Conservation (phyloP, 2,329 filamentous ascomycete species). For the Fusarium sp. region DNA sequence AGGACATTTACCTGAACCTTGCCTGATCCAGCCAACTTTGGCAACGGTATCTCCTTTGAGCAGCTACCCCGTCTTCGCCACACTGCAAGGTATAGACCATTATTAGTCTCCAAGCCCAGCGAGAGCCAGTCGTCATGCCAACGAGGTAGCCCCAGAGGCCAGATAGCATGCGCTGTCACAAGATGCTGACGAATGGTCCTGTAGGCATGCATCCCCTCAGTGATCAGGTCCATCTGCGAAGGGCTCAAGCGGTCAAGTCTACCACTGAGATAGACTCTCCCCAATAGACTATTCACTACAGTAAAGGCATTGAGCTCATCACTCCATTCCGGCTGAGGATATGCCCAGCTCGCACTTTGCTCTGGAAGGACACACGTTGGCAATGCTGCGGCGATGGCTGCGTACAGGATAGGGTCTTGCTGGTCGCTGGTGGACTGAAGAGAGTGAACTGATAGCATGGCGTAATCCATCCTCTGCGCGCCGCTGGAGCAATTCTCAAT, state of each 20-base stretch:
- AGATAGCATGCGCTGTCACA: background rate
- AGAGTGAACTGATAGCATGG: conserved; percentile 45
- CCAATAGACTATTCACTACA: conserved; percentile 48
- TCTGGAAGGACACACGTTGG: conserved; percentile 50
- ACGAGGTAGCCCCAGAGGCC: background rate
- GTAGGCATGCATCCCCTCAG: background rate
- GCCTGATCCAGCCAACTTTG: background rate
- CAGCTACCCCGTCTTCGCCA: background rate
- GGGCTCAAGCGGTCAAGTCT: background rate
- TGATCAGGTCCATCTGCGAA: background rate
- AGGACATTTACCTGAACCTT: background rate
- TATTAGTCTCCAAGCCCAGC: background rate
- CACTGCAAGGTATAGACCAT: background rate
- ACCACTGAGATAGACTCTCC: conserved; percentile 42
- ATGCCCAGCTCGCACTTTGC: conserved; percentile 49
- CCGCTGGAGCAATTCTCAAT: conserved; percentile 51
- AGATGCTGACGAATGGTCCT: background rate
- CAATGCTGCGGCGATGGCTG: conserved; percentile 44
- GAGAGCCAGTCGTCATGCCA: background rate
- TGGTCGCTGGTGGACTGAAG: conserved; percentile 51
- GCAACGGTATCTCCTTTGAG: background rate
- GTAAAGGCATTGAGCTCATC: conserved; percentile 49
- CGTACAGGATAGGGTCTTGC: conserved; percentile 46
- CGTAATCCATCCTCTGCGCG: conserved; percentile 48
- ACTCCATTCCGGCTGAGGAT: conserved; percentile 47